Evolutionary conservation across 768 basidiomycete genomes (phyloP).

Genomic region (Leccinum arenicola): DNA sequence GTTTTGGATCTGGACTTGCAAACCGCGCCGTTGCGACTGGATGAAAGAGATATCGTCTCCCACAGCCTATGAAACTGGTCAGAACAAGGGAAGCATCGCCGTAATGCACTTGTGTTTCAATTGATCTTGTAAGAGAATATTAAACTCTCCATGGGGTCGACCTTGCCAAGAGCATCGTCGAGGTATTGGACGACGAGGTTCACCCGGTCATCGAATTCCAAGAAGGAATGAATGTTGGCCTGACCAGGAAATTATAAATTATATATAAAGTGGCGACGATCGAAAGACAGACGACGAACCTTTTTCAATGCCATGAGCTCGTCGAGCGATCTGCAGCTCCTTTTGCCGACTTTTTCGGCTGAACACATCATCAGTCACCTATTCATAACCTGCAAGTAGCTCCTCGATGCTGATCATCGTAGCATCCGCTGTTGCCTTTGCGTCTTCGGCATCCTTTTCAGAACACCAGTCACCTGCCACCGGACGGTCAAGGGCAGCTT

Average conservation of each 20-base stretch:
- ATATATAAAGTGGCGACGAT: neutral
- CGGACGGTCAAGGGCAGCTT: slow-evolving; percentile 68
- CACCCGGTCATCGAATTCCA: slow-evolving; percentile 94
- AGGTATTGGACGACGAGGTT: slow-evolving; percentile 80
- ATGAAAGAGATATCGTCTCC: slow-evolving; percentile 94
- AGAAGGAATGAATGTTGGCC: slow-evolving; percentile 97
- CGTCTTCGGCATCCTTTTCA: slow-evolving; percentile 52
- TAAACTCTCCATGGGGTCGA: slow-evolving; percentile 86
- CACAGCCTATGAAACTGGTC: slow-evolving; percentile 63
- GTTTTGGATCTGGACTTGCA: slow-evolving; percentile 97
- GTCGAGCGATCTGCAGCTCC: slow-evolving; percentile 81
- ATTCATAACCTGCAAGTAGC: slow-evolving; percentile 98
- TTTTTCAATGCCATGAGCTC: slow-evolving; percentile 93
- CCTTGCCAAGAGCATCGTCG: slow-evolving; percentile 83
- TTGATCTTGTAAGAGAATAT: slow-evolving; percentile 96
- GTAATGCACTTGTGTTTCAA: slow-evolving; percentile 65
- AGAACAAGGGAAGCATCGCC: slow-evolving; percentile 9
- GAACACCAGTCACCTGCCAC: slow-evolving; percentile 45
- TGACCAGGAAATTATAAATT: neutral
- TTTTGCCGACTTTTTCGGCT: slow-evolving; percentile 54
- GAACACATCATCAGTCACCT: slow-evolving; percentile 81
- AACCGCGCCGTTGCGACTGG: slow-evolving; percentile 92
- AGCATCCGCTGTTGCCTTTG: slow-evolving; percentile 74
- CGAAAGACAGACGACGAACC: slow-evolving; percentile 41
- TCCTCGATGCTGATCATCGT: slow-evolving; percentile 94